These are phyloP conservation scores for Gossypium bickii DNA, from an alignment of 345 rosid genomes.

Conservation along the genomic window DNA sequence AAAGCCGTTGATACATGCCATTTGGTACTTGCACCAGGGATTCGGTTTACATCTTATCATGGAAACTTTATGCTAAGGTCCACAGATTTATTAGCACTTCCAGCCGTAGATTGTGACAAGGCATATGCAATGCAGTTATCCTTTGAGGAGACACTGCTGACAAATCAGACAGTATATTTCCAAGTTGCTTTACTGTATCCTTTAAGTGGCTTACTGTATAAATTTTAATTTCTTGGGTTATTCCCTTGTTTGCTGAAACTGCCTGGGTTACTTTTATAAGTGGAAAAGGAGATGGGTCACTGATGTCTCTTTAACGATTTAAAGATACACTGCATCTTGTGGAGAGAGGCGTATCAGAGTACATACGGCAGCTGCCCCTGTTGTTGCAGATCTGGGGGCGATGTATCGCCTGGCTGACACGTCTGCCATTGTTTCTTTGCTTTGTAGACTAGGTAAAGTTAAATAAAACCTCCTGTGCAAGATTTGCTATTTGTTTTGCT, in stretches of 20 bases:
- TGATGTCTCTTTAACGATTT: conserved; percentile 42
- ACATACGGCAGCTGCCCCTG: conserved; percentile 89
- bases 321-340: conserved; percentile 96
- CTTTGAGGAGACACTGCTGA: conserved; percentile 91
- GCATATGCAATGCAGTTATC: conserved; percentile 94
- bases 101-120: conserved; percentile 98
- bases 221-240: not conserved
- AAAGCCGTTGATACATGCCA: conserved; percentile 15
- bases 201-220: conserved; percentile 22
- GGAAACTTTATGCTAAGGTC: conserved; percentile 99
- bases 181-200: conserved; percentile 99
- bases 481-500: conserved; percentile 13
- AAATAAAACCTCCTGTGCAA: conserved; percentile 1
- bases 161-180: conserved; percentile 84
- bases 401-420: conserved; percentile 96
- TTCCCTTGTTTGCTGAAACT: conserved; percentile 11
- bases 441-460: conserved; percentile 74
- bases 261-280: not conserved
- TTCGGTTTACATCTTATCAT: conserved; percentile 89
- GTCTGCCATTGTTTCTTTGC: conserved; percentile 80
- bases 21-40: conserved; percentile 47
- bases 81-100: conserved; percentile 91
- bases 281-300: not conserved
- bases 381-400: conserved; percentile 85
- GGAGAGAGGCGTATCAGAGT: conserved; percentile 99